These are phyloP conservation scores for Auriscalpium microsporum DNA, from an alignment of 768 basidiomycete genomes.

Conservation along the genomic window DNA sequence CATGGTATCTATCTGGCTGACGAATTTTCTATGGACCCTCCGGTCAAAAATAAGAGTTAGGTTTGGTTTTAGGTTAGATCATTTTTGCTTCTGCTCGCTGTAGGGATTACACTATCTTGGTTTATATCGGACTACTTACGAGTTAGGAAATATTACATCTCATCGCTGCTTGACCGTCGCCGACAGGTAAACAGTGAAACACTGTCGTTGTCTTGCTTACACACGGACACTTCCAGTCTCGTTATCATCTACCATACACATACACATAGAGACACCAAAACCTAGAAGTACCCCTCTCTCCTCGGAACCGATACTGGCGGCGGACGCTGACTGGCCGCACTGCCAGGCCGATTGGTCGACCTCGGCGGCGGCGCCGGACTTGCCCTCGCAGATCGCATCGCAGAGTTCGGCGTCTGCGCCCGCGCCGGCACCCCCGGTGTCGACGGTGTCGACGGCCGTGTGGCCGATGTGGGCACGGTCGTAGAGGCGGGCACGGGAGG, in stretches of 20 bases:
- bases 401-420: neutral
- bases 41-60: too few species aligned
- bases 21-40: slow-evolving; percentile 31
- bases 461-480: neutral
- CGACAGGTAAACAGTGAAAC: too few species aligned
- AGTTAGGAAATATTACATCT: too few species aligned
- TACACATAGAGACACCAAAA: neutral
- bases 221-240: too few species aligned
- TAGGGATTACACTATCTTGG: too few species aligned
- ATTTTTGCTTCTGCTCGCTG: too few species aligned
- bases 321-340: slow-evolving; percentile 35
- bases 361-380: slow-evolving; percentile 56
- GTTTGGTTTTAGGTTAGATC: too few species aligned
- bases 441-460: neutral
- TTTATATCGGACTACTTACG: too few species aligned
- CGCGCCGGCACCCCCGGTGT: slow-evolving; percentile 8
- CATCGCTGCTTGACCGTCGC: too few species aligned
- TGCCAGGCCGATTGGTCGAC: slow-evolving; percentile 59
- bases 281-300: slow-evolving; percentile 27
- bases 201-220: too few species aligned
- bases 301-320: slow-evolving; percentile 46
- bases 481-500: neutral
- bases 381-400: slow-evolving; percentile 8
- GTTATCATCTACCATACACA: too few species aligned
- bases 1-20: slow-evolving; percentile 46